Base-by-base conservation (phyloP, 306 rosid species). In the Hippophae tibetana region DNA sequence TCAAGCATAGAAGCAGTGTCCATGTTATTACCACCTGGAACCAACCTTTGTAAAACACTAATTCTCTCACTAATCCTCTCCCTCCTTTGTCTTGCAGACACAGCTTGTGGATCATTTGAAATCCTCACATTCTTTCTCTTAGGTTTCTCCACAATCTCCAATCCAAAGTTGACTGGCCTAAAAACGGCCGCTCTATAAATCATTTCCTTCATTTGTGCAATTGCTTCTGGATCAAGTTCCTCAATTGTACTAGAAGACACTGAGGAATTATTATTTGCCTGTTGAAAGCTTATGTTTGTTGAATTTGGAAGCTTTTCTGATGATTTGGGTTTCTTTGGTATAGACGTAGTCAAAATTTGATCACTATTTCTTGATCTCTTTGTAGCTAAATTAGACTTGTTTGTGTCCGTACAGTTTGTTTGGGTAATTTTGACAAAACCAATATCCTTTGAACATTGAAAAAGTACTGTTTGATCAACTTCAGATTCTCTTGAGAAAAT, bases 1-100 rank as follows among this genome's bases (percentile, higher is more conserved):
- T 88, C 96, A 45, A 92, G 99, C 90, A 88, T 88, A 40, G 99
- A 88, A 13, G 99, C 99, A 51, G 99, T 88, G 72, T 92, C 99
- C 99, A 92, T 87, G 71, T 85, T 92, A 84, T 64, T 84, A 48
- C 99, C 99, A 7, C 96, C 96, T 11, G 99, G 99, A 13, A 92
- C 96, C 54, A 92, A 52, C 74, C 72, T 78, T 74, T 92, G 99
- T 73, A 92, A 80, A 73, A 80, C 94, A 78, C 90, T 85, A 67
- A 92, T 83, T 64, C 69, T 89, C 40, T 88, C 96, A 58, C 95
- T 77, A 62, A 92, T 92, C 69, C 85, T 77, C 62, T 92, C 99
- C 65, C 99, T 83, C 76, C 96, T 83, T 45, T 88, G 96, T 54
- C 99, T 87, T 41, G 99, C 99, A 47, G 95, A 96, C 42, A 84